These are phyloP conservation scores for Cinnamomum micranthum DNA, from an alignment of 164 flowering plant species.

Conservation along the genomic window DNA sequence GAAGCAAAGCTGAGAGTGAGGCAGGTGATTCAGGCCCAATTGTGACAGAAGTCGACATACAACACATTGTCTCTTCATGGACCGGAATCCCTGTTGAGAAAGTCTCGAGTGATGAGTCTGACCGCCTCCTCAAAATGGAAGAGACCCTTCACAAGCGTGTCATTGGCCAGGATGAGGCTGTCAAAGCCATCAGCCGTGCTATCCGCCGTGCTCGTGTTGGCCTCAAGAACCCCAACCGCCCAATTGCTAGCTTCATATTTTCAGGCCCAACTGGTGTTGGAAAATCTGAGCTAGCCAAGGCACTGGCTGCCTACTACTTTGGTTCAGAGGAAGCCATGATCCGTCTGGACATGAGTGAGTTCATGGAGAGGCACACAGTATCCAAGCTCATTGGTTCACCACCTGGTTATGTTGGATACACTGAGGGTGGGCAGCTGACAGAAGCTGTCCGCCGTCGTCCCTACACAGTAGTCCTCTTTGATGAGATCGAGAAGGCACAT, in stretches of 20 bases:
- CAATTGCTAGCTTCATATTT: slow-evolving; percentile 37
- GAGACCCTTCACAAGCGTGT: slow-evolving; percentile 19
- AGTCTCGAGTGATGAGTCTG: slow-evolving; percentile 20
- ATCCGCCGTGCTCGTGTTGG: slow-evolving; percentile 37
- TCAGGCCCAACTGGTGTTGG: slow-evolving; percentile 45
- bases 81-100: slow-evolving; percentile 38
- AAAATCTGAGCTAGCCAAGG: slow-evolving; percentile 24
- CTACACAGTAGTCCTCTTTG: slow-evolving; percentile 19
- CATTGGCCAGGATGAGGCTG: slow-evolving; percentile 39
- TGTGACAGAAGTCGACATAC: slow-evolving; percentile 30
- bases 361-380: slow-evolving; percentile 16
- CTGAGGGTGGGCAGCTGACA: slow-evolving; percentile 24
- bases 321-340: slow-evolving; percentile 24
- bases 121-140: slow-evolving; percentile 26
- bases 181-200: slow-evolving; percentile 30
- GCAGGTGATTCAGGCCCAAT: slow-evolving; percentile 2
- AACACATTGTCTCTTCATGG: slow-evolving; percentile 21
- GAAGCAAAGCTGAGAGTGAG: slow-evolving; percentile 15
- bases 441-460: slow-evolving; percentile 19
- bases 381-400: slow-evolving; percentile 24
- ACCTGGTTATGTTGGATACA: slow-evolving; percentile 27
- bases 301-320: slow-evolving; percentile 23
- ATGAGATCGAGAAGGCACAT: slow-evolving; percentile 31
- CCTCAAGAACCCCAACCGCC: slow-evolving; percentile 27
- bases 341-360: slow-evolving; percentile 27